A percentile compares a stretch with the other conserved stretches of the same genome.
Evolutionary conservation across 2,329 filamentous ascomycete genomes (phyloP).

Genomic region (Claviceps arundinis): DNA sequence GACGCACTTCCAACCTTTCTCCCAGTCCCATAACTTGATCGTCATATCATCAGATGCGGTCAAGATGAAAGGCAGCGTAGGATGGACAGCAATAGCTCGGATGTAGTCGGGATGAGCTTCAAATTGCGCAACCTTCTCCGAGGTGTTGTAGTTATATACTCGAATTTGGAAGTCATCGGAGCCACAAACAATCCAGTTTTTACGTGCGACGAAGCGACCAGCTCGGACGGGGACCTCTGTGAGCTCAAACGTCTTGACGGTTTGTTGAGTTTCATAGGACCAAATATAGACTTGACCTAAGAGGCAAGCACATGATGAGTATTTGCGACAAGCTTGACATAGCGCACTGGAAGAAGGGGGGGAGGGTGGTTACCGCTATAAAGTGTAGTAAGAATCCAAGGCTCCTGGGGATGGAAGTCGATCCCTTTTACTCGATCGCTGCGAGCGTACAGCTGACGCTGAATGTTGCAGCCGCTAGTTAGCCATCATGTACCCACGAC

Average conservation of each 20-base stretch:
- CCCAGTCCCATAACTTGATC: slow-evolving; percentile 98
- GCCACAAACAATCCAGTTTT: slow-evolving; percentile 98
- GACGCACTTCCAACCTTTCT: slow-evolving; percentile 95
- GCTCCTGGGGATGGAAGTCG: slow-evolving; percentile 93
- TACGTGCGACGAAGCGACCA: slow-evolving; percentile 88
- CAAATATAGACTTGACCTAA: slow-evolving; percentile 95
- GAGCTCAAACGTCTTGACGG: slow-evolving; percentile 97
- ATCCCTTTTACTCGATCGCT: slow-evolving; percentile 95
- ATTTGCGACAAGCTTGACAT: not conserved
- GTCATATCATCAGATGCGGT: slow-evolving; percentile 98
- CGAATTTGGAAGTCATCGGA: slow-evolving; percentile 81
- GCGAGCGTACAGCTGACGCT: slow-evolving; percentile 49
- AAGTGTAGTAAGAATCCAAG: slow-evolving; percentile 91
- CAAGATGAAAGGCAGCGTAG: slow-evolving; percentile 86
- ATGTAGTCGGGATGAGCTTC: slow-evolving; percentile 98
- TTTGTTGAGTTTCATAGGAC: slow-evolving; percentile 93
- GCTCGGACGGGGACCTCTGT: slow-evolving; percentile 96
- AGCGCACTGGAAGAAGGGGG: not conserved
- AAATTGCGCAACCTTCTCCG: slow-evolving; percentile 93
- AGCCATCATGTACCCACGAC: not conserved
- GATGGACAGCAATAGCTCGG: slow-evolving; percentile 88
- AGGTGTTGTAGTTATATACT: slow-evolving; percentile 99
- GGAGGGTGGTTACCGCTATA: slow-evolving; percentile 59
- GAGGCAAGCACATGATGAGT: not conserved
- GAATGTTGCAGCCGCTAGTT: not conserved